phyloP scores from a whole-genome alignment of 2,329 filamentous ascomycete genomes.

The Trichophyton mentagrophytes region DNA sequence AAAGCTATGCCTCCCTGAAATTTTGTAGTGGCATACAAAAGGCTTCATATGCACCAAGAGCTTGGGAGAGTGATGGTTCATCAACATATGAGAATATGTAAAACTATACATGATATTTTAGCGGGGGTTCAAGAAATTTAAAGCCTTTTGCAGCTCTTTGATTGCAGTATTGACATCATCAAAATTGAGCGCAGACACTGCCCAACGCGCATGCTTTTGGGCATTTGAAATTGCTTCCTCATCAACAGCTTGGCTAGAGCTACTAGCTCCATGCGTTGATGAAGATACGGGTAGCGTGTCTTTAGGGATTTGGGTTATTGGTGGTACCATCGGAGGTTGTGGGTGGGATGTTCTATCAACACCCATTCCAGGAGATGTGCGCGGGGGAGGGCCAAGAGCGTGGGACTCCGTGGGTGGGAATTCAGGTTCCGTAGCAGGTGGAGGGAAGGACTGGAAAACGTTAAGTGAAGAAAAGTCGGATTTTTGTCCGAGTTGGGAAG shows the following conservation, averaged over 20 bases:
- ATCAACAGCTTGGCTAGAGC: slow-evolving; percentile 31
- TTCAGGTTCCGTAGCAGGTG: slow-evolving; percentile 20
- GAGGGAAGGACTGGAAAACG: slow-evolving; percentile 31
- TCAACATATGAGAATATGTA: background rate
- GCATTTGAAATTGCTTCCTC: slow-evolving; percentile 68
- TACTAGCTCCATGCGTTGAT: slow-evolving; percentile 14
- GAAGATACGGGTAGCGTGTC: background rate
- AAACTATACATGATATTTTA: slow-evolving; percentile 21
- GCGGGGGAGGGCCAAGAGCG: slow-evolving; percentile 15
- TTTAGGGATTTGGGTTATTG: background rate
- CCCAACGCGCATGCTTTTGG: slow-evolving; percentile 94
- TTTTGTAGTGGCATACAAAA: background rate
- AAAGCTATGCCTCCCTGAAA: background rate
- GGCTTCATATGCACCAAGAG: background rate
- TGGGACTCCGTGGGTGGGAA: slow-evolving; percentile 15
- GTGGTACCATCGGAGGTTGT: slow-evolving; percentile 5
- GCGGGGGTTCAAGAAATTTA: slow-evolving; percentile 55
- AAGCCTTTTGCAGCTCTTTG: slow-evolving; percentile 63
- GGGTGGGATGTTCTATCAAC: slow-evolving; percentile 4
- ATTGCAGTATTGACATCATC: slow-evolving; percentile 88
- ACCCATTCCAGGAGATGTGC: slow-evolving; percentile 6
- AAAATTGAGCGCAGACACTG: slow-evolving; percentile 91
- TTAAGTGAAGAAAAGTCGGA: slow-evolving; percentile 14
- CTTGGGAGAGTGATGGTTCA: background rate
- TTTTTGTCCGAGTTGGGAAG: slow-evolving; percentile 11